Evolutionary conservation across 257 asterid genomes (phyloP).

Genomic region (Cordia subcordata): DNA sequence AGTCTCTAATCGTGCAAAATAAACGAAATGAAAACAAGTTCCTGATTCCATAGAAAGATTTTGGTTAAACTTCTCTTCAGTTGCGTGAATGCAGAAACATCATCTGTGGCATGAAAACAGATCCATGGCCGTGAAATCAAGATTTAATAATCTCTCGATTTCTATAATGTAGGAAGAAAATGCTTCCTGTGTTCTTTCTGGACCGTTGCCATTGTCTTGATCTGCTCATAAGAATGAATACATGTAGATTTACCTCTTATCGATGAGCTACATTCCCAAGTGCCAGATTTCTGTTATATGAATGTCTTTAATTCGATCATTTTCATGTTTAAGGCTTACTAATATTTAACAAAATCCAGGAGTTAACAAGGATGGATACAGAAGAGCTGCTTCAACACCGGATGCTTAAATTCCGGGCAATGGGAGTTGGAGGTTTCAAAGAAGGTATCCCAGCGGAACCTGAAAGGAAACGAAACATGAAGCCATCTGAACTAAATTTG

Average conservation of each 20-base stretch:
- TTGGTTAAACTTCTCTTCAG: too few relatives aligned
- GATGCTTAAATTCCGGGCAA: conserved; percentile 38
- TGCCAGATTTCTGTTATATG: background rate
- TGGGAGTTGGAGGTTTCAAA: conserved; percentile 35
- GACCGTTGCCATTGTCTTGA: background rate
- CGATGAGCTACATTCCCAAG: background rate
- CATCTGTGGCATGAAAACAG: too few relatives aligned
- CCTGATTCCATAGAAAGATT: too few relatives aligned
- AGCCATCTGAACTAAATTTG: conserved; percentile 32
- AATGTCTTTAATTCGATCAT: background rate
- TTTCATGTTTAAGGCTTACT: background rate
- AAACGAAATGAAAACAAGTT: too few relatives aligned
- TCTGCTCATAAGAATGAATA: background rate
- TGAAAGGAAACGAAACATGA: conserved; percentile 40
- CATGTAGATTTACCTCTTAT: background rate
- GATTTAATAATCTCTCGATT: too few relatives aligned
- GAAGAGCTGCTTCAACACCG: conserved; percentile 40
- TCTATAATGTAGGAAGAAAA: too few relatives aligned
- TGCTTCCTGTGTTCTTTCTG: too few relatives aligned
- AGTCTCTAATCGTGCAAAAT: background rate
- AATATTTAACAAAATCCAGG: conserved; percentile 22
- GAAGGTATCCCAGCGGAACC: conserved; percentile 36
- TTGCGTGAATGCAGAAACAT: too few relatives aligned
- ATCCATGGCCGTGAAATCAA: too few relatives aligned
- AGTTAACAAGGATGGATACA: conserved; percentile 37